A percentile compares a stretch with the other conserved stretches of the same genome.
Evolutionary conservation across 192 early-diverging fungal species (phyloP).

Genomic region (Phlyctochytrium planicorne): DNA sequence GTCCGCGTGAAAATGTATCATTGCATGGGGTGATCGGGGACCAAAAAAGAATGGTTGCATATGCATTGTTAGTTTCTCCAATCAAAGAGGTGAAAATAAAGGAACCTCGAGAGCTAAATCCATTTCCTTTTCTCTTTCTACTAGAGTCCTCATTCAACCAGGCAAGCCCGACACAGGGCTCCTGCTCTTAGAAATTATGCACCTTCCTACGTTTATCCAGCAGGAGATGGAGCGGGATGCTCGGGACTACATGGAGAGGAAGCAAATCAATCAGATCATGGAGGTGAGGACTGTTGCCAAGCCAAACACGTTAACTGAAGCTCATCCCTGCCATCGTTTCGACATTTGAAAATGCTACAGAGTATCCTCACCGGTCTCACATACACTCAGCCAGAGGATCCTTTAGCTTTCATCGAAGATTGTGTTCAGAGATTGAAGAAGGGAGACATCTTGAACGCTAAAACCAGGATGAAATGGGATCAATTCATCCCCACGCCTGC

Average conservation of each 20-base stretch:
- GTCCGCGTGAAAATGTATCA: too few relatives aligned
- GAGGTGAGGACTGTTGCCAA: constrained; percentile 25
- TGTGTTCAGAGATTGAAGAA: constrained; percentile 42
- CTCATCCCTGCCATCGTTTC: neutral
- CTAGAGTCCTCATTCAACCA: too few relatives aligned
- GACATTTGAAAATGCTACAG: constrained; percentile 12
- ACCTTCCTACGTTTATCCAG: neutral
- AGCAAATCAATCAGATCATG: constrained; percentile 39
- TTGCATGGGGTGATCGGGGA: too few relatives aligned
- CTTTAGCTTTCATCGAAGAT: constrained; percentile 53
- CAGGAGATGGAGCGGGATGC: constrained; percentile 22
- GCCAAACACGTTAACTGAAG: constrained; percentile 5
- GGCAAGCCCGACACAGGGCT: too few relatives aligned
- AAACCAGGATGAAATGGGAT: constrained; percentile 42
- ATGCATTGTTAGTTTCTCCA: too few relatives aligned
- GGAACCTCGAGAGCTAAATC: too few relatives aligned
- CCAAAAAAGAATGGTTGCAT: too few relatives aligned
- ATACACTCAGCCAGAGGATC: constrained; percentile 44
- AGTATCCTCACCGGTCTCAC: constrained; percentile 50
- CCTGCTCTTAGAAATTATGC: too few relatives aligned
- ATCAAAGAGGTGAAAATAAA: too few relatives aligned
- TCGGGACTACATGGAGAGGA: constrained; percentile 40
- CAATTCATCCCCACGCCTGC: constrained; percentile 39
- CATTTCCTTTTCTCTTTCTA: too few relatives aligned
- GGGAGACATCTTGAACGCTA: constrained; percentile 24